Evolutionary conservation across 805 yeast genomes (phyloP), one percentile per base, ranked within the genome.

Genomic region (Sugiyamaella americana): DNA sequence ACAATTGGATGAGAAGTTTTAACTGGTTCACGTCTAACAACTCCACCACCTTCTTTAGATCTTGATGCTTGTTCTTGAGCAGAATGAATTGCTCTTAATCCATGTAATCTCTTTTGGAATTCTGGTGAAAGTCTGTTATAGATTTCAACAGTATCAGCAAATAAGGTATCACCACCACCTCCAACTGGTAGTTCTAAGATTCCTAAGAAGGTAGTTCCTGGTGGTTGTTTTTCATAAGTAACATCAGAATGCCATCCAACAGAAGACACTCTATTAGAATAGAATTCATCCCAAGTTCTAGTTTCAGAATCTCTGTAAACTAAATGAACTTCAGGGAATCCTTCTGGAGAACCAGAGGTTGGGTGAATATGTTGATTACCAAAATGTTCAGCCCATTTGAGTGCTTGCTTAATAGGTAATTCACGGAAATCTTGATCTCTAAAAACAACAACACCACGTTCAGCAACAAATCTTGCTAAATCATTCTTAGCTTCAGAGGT

Each of bases 361-460:
- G 86, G 86, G 59, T 83, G 89, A 49, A 80, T 72, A 63, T 83
- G 88, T 50, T 79, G 71, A 26, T 79, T 78, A 30, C 91, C 89
- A 59, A 78, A 83, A 59, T 82, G 75, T 40, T 64, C 66, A 40
- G 84, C 86, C 65, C 71, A 80, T 36, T 81, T 69, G 40, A 61
- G 48, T 1, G 64, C 58, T 45, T 63, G 54, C 20, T 49, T 53
- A 38, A 57, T 49, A 13, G 59, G 51, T 30, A 52, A 53, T 11
- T 72, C 67, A 41, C 78, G 75, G 52, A 84, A 73, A 61, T 84
- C 87, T 65, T 83, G 91, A 51, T 80, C 75, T 59, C 87, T 72
- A 66, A 83, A 80, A 2, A 80, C 73, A 36, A 81, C 84, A 30
- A 83, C 84, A 53, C 87, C 88, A 53, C 87, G 69, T 62, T 80